Evolutionary conservation across 2,329 filamentous ascomycete species (phyloP).

Genomic region (Alternaria arborescens): DNA sequence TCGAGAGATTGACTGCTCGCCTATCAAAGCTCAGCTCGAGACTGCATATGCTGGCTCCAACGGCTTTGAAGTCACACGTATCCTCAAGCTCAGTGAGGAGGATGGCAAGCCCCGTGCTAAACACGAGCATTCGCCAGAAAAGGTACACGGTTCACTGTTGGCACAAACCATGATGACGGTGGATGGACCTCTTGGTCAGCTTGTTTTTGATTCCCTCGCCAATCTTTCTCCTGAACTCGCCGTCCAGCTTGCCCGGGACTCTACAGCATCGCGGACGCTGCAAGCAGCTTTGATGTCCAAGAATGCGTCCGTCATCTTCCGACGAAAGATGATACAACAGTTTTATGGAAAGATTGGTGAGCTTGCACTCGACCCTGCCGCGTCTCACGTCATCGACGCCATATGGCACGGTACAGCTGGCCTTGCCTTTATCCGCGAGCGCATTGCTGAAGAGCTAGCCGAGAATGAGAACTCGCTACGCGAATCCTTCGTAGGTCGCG

Average conservation of each 20-base stretch:
- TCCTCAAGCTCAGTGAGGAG: conserved; percentile 66
- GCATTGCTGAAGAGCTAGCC: conserved; percentile 69
- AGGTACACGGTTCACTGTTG: conserved; percentile 84
- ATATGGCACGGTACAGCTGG: conserved; percentile 71
- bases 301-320: conserved; percentile 64
- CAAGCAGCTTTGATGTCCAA: conserved; percentile 68
- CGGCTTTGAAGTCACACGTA: conserved; percentile 64
- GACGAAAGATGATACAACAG: conserved; percentile 69
- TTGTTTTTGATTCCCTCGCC: conserved; percentile 71
- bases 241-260: conserved; percentile 71
- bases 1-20: conserved; percentile 66
- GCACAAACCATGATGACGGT: conserved; percentile 80
- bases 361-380: conserved; percentile 68
- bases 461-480: conserved; percentile 67
- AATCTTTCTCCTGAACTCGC: conserved; percentile 59
- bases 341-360: conserved; percentile 69
- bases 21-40: conserved; percentile 66
- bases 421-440: conserved; percentile 72
- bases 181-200: conserved; percentile 71
- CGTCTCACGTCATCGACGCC: conserved; percentile 73
- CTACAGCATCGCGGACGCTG: conserved; percentile 67
- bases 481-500: conserved; percentile 71
- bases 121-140: conserved; percentile 54
- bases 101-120: conserved; percentile 44
- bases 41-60: conserved; percentile 62